A percentile compares a stretch with the other conserved stretches of the same genome.
phyloP scores from a whole-genome alignment of 2,329 filamentous ascomycete genomes.

The Fusarium xylarioides region DNA sequence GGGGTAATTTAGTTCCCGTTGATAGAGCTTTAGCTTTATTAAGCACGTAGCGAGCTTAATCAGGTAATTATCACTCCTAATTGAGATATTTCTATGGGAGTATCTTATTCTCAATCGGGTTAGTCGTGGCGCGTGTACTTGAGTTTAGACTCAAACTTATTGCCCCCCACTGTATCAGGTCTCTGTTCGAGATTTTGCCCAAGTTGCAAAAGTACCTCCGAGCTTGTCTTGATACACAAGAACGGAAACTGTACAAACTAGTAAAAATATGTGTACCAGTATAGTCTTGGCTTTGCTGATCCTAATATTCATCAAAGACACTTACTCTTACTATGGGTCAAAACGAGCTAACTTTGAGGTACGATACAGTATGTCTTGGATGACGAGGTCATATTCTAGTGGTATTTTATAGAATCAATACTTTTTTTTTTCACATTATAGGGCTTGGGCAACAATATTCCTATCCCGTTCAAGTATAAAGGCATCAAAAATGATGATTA shows the following conservation, averaged over 20 bases:
- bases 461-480: too few relatives aligned
- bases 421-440: too few relatives aligned
- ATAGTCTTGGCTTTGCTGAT: neutral
- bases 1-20: too few relatives aligned
- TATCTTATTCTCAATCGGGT: too few relatives aligned
- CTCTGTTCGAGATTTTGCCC: neutral
- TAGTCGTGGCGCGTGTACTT: too few relatives aligned
- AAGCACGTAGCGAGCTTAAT: too few relatives aligned
- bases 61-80: too few relatives aligned
- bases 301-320: neutral
- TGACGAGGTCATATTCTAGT: neutral
- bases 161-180: too few relatives aligned
- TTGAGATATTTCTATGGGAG: too few relatives aligned
- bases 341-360: neutral
- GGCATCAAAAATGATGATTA: slow-evolving; percentile 20
- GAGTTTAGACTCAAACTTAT: too few relatives aligned
- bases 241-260: neutral
- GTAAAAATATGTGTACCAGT: neutral
- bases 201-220: slow-evolving; percentile 5
- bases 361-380: neutral
- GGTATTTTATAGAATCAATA: neutral
- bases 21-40: too few relatives aligned
- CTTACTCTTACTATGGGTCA: neutral
- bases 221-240: neutral
- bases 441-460: neutral